Base-by-base conservation (phyloP, 2,329 filamentous ascomycete genomes). In the Rhinocladiella mackenziei region DNA sequence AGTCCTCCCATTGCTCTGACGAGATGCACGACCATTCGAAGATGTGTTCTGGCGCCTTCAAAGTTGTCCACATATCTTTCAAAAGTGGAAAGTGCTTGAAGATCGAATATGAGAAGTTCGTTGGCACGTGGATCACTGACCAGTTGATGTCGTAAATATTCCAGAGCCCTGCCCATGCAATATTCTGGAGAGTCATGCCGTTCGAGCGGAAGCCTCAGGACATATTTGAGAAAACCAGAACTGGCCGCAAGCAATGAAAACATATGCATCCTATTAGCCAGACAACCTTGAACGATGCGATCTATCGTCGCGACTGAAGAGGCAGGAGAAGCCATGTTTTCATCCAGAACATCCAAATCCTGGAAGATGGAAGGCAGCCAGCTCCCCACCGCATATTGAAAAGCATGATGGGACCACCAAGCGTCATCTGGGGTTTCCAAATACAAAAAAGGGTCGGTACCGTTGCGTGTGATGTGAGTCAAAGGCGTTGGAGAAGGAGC, bases 211-310 rank as follows among this genome's bases (percentile, higher is more conserved):
- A 42, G 37, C 13, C 29, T 23, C 15, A 48, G 11, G n/a, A 51
- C 31, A 29, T 34, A 48, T 31, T 48, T 51, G 11, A 39, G 13
- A 22, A 36, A 45, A 4, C 45, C 44, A 4, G 31, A 39, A 18
- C 49, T 51, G 3, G 49, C 45, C 11, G 49, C 44, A n/a, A 51
- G 42, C n/a, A 51, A n/a, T 5, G 41, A 45, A 15, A 43, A 51
- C 49, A 51, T 51, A 22, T 51, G 49, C 49, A 51, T 51, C 14
- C 45, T 11, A 26, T 48, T 43, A 11, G 15, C 31, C 4, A 48
- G 34, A 19, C 45, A 48, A 15, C 49, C 49, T 23, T 45, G 41
- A 8, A 51, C 22, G 19, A 51, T 48, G 10, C 37, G 38, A 15
- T 39, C n/a, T 33, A 51, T 48, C 3, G 49, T 48, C 14, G 46